phyloP scores from a whole-genome alignment of 306 rosid species.

The Quercus cerris region DNA sequence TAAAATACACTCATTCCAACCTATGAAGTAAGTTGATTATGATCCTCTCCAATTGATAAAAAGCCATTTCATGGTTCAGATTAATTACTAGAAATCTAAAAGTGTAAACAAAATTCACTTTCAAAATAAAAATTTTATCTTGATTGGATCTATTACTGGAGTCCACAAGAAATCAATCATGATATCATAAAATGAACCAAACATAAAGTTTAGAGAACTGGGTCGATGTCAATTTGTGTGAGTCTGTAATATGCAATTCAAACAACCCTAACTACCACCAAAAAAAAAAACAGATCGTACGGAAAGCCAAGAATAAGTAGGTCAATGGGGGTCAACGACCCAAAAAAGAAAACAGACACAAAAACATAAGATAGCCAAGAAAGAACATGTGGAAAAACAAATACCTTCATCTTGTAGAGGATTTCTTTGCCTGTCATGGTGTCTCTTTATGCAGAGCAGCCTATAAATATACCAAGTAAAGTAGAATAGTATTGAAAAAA shows the following conservation, averaged over 20 bases:
- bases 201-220: not conserved
- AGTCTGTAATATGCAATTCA: not conserved
- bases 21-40: too few relatives aligned
- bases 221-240: not conserved
- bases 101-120: too few relatives aligned
- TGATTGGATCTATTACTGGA: not conserved
- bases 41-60: too few relatives aligned
- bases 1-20: not conserved
- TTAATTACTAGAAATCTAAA: too few relatives aligned
- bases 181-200: not conserved
- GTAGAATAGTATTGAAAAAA: not conserved
- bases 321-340: not conserved
- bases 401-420: constrained; percentile 82
- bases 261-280: not conserved
- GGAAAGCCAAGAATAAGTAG: not conserved
- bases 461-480: constrained; percentile 1
- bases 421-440: constrained; percentile 74
- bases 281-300: not conserved
- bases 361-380: not conserved
- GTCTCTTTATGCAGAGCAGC: not conserved
- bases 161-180: not conserved
- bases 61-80: too few relatives aligned
- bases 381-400: not conserved
- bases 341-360: not conserved
- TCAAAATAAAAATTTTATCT: too few relatives aligned